Evolutionary conservation across 176 grass and related monocot species (phyloP).

Genomic region (Zoysia pacifica): DNA sequence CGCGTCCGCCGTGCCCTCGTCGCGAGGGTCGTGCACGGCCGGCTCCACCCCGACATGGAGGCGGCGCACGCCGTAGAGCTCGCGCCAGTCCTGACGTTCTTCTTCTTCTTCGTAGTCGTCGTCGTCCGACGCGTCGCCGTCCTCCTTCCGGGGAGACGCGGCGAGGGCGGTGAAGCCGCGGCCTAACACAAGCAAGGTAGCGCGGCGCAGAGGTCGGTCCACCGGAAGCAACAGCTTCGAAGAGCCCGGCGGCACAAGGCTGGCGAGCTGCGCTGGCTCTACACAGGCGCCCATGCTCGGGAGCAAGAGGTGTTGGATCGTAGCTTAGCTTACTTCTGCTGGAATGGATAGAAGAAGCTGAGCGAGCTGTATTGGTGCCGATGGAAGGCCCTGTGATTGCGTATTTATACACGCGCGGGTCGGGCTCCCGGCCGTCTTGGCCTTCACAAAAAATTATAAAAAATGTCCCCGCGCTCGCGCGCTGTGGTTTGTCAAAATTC

Average conservation of each 20-base stretch:
- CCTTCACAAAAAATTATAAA: background rate
- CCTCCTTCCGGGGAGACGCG: background rate
- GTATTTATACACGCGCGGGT: background rate
- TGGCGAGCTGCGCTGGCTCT: background rate
- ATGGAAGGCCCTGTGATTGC: background rate
- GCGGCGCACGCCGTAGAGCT: background rate
- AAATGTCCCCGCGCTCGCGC: background rate
- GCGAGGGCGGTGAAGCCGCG: background rate
- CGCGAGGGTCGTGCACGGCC: slow-evolving; percentile 48
- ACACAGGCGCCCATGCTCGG: slow-evolving; percentile 6
- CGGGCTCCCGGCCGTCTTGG: background rate
- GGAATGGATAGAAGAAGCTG: background rate
- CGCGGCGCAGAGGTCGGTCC: background rate
- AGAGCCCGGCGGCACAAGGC: background rate
- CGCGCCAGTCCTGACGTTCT: background rate
- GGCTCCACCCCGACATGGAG: slow-evolving; percentile 43
- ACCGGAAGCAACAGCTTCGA: background rate
- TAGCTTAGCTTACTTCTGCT: background rate
- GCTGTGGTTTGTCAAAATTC: background rate
- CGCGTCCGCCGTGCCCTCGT: slow-evolving; percentile 68
- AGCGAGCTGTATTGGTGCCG: background rate
- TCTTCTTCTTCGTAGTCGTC: background rate
- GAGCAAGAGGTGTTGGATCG: too few species aligned
- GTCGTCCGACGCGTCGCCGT: background rate
- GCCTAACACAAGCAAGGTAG: background rate